Evolutionary conservation across 2,329 filamentous ascomycete genomes (phyloP).

Genomic region (Cladophialophora yegresii): DNA sequence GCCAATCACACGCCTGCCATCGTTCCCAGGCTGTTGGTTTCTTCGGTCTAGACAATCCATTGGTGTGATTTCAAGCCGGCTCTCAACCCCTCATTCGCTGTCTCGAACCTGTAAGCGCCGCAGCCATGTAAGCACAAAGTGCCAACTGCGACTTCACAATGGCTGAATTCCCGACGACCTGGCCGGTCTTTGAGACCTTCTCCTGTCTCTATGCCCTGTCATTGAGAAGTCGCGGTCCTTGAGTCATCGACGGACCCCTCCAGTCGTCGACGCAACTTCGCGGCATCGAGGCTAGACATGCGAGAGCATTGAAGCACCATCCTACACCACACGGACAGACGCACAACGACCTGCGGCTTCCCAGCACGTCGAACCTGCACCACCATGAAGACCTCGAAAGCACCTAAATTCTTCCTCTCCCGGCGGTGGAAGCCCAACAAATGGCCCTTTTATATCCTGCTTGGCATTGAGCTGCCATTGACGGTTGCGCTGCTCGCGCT

Average conservation of each 20-base stretch:
- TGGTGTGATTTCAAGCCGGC: constrained; percentile 1
- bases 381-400: constrained; percentile 6
- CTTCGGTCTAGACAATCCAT: constrained; percentile 16
- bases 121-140: constrained; percentile 23
- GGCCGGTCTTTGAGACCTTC: constrained; percentile 5
- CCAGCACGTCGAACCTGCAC: background rate
- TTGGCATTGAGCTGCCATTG: constrained; percentile 59
- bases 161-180: constrained; percentile 11
- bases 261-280: background rate
- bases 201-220: constrained; percentile 17
- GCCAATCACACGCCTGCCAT: constrained; percentile 12
- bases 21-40: background rate
- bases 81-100: constrained; percentile 25
- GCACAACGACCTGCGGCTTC: constrained; percentile 2
- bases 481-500: constrained; percentile 61
- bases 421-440: constrained; percentile 56
- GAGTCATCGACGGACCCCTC: background rate
- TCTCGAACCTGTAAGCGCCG: constrained; percentile 29
- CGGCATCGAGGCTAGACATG: constrained; percentile 18
- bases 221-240: background rate
- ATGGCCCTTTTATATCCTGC: constrained; percentile 53
- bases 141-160: constrained; percentile 9
- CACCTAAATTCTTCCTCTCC: constrained; percentile 50
- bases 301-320: constrained; percentile 9
- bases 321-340: constrained; percentile 1